Evolutionary conservation across 1,284 basidiomycete species (phyloP).

Genomic region (Papiliotrema terrestris): DNA sequence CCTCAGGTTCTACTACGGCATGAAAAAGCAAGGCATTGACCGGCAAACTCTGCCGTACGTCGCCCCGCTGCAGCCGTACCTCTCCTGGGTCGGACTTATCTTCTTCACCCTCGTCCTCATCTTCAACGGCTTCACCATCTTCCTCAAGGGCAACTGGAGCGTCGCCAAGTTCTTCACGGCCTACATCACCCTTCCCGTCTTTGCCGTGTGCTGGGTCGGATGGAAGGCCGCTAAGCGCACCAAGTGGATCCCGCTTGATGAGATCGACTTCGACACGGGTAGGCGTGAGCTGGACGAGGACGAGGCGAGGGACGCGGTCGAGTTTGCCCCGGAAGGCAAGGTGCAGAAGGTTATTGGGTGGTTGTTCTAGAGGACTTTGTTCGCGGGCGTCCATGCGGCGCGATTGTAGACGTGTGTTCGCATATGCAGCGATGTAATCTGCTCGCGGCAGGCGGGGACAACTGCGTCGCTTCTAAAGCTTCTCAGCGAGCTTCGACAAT

Average conservation of each 20-base stretch:
- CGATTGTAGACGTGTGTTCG: no score
- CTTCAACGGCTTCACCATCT: constrained; percentile 53
- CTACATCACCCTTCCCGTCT: constrained; percentile 51
- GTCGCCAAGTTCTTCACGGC: constrained; percentile 42
- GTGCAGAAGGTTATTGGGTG: background rate
- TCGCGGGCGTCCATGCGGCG: no score
- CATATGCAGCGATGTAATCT: no score
- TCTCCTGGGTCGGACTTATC: constrained; percentile 18
- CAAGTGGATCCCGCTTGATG: constrained; percentile 52
- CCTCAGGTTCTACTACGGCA: constrained; percentile 66
- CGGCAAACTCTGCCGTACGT: constrained; percentile 58
- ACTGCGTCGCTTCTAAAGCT: no score
- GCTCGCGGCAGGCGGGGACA: no score
- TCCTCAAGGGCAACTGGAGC: constrained; percentile 59
- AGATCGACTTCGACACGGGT: constrained; percentile 37
- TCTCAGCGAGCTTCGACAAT: no score
- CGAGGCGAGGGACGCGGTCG: constrained; percentile 42
- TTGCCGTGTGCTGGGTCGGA: constrained; percentile 57
- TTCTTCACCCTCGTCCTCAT: constrained; percentile 40
- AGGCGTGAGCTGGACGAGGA: constrained; percentile 52
- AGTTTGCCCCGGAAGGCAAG: background rate
- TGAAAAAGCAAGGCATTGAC: constrained; percentile 58
- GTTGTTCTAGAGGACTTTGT: background rate
- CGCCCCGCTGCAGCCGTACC: constrained; percentile 41
- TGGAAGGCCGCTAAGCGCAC: constrained; percentile 61